Conservation (phyloP, 352 stramenopile genomes). For the Globisporangium takayamanum region DNA sequence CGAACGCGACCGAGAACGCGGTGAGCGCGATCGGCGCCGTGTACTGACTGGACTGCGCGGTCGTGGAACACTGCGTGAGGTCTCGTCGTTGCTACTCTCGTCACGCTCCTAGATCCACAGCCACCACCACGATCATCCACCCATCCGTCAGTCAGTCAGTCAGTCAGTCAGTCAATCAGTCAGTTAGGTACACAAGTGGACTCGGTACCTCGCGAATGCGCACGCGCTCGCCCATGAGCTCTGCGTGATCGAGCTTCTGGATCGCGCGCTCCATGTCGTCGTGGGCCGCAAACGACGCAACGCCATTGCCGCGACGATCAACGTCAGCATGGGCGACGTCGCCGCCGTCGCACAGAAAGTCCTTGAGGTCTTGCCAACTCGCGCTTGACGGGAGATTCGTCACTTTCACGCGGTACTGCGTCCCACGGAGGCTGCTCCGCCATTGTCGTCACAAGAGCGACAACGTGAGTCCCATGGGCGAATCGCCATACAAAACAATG, state of each 20-base stretch:
- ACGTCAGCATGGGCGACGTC: slow-evolving; percentile 67
- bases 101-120: slow-evolving; percentile 8
- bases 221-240: slow-evolving; percentile 43
- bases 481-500: too few species aligned
- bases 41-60: neutral
- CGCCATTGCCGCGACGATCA: slow-evolving; percentile 52
- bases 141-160: neutral
- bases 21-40: slow-evolving; percentile 13
- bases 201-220: slow-evolving; percentile 28
- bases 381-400: slow-evolving; percentile 33
- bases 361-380: slow-evolving; percentile 62
- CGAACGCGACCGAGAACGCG: slow-evolving; percentile 2
- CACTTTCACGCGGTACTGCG: slow-evolving; percentile 48
- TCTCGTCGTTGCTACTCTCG: neutral
- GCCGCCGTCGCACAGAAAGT: slow-evolving; percentile 45
- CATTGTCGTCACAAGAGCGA: neutral
- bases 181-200: neutral
- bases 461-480: neutral
- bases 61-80: too few species aligned
- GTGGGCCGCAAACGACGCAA: slow-evolving; percentile 53
- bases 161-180: too few species aligned
- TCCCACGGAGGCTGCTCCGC: slow-evolving; percentile 26
- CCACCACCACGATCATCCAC: neutral
- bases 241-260: slow-evolving; percentile 34
- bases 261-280: slow-evolving; percentile 57